Evolutionary conservation across 495 filamentous ascomycete genomes (phyloP).

Genomic region (Pyronema omphalodes): DNA sequence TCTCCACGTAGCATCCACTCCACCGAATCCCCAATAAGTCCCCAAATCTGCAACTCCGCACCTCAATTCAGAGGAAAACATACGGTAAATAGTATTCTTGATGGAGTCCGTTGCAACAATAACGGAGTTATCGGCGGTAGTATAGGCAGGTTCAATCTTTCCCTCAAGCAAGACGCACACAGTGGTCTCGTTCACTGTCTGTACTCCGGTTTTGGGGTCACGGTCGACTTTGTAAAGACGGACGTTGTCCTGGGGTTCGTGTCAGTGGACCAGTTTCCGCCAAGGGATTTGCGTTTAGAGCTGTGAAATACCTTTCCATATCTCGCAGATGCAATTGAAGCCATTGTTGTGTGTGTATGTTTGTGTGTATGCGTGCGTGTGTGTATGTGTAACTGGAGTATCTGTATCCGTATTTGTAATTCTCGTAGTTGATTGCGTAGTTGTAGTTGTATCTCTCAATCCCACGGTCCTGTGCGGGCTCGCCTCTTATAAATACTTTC

Average conservation of each 20-base stretch:
- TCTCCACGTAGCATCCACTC: too few species aligned
- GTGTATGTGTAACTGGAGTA: too few species aligned
- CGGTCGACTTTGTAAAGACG: constrained; percentile 84
- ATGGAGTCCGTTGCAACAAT: constrained; percentile 93
- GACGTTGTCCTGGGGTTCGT: constrained; percentile 59
- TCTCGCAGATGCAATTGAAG: constrained; percentile 45
- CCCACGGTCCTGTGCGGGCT: too few species aligned
- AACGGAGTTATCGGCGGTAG: constrained; percentile 81
- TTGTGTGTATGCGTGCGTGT: too few species aligned
- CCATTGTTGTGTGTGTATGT: neutral
- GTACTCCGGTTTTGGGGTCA: constrained; percentile 52
- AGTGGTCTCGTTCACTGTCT: constrained; percentile 87
- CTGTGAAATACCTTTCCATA: constrained; percentile 46
- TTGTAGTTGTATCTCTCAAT: too few species aligned
- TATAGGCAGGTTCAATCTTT: constrained; percentile 81
- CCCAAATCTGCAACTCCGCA: neutral
- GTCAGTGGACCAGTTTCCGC: constrained; percentile 28
- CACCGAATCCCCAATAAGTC: too few species aligned
- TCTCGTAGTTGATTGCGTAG: too few species aligned
- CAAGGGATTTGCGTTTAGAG: neutral
- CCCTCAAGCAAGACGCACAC: constrained; percentile 80
- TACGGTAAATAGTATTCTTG: constrained; percentile 94
- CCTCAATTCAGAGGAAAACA: constrained; percentile 7
- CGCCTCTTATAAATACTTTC: too few species aligned
- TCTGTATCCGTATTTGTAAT: too few species aligned